phyloP scores from a whole-genome alignment of 2,329 filamentous ascomycete genomes.

The Meredithiella fracta region DNA sequence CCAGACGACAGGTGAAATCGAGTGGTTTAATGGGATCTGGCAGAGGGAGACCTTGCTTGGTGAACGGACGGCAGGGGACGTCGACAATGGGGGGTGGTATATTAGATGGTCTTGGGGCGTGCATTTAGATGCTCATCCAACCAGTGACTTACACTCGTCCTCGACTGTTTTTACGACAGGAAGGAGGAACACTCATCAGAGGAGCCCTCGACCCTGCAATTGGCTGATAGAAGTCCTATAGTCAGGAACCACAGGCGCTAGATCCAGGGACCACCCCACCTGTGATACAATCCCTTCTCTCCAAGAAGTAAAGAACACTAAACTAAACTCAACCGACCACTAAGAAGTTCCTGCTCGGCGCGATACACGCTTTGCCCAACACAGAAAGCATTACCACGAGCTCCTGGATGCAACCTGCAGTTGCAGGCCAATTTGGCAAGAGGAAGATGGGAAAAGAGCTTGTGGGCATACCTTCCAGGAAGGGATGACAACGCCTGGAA shows the following conservation, averaged over 20 bases:
- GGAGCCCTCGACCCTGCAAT: neutral
- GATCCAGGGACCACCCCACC: neutral
- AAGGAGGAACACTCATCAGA: neutral
- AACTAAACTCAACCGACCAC: neutral
- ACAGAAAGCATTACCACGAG: neutral
- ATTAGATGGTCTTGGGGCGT: neutral
- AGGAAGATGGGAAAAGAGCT: neutral
- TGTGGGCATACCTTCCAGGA: slow-evolving; percentile 11
- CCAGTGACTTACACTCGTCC: neutral
- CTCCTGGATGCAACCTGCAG: neutral
- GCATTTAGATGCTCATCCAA: neutral
- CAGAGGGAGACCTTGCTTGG: slow-evolving; percentile 7
- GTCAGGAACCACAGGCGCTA: slow-evolving; percentile 8
- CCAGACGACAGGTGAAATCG: slow-evolving; percentile 3
- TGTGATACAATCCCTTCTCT: neutral
- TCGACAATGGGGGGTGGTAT: neutral
- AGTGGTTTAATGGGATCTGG: slow-evolving; percentile 13
- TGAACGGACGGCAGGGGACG: slow-evolving; percentile 5
- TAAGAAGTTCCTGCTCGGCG: neutral
- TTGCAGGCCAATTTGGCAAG: neutral
- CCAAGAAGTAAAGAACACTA: neutral
- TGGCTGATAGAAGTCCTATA: neutral
- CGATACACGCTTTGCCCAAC: neutral
- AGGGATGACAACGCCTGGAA: neutral
- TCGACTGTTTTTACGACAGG: neutral